A percentile compares a stretch with the other conserved stretches of the same genome.
Evolutionary conservation across 148 eudicot genomes (phyloP).

Genomic region (Cornus kousa): DNA sequence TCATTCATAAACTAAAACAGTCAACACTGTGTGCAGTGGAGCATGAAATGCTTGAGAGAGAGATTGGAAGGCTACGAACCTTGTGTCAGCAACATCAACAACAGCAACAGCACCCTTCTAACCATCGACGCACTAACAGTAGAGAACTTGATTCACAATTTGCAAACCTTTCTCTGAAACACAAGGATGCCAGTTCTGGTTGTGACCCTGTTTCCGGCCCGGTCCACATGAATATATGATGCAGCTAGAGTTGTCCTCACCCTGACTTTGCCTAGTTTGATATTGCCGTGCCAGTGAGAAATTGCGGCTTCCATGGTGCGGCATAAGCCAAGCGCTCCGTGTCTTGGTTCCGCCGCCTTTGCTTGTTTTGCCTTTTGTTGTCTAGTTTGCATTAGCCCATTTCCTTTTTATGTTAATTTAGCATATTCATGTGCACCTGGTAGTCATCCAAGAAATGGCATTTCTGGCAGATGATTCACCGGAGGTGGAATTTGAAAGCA

Average conservation of each 20-base stretch:
- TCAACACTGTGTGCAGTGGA: slow-evolving; percentile 53
- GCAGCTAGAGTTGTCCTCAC: slow-evolving; percentile 13
- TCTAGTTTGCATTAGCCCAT: slow-evolving; percentile 4
- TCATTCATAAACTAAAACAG: not conserved
- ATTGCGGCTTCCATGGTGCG: slow-evolving; percentile 19
- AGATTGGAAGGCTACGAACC: slow-evolving; percentile 62
- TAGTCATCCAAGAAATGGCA: slow-evolving; percentile 40
- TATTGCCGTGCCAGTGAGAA: slow-evolving; percentile 21
- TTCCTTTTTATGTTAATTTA: not conserved
- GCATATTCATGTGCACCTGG: slow-evolving; percentile 68
- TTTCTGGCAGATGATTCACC: slow-evolving; percentile 55
- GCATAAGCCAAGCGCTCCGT: slow-evolving; percentile 26
- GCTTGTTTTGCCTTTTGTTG: slow-evolving; percentile 20
- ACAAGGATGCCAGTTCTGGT: slow-evolving; percentile 52
- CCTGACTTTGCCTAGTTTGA: slow-evolving; percentile 18
- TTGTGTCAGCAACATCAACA: slow-evolving; percentile 64
- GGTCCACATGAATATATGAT: slow-evolving; percentile 44
- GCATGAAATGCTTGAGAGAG: slow-evolving; percentile 82
- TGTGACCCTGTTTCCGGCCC: slow-evolving; percentile 49
- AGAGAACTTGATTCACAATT: slow-evolving; percentile 81
- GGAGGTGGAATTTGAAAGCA: slow-evolving; percentile 56
- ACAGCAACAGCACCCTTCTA: slow-evolving; percentile 36
- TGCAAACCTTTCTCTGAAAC: slow-evolving; percentile 61
- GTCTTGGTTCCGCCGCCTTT: slow-evolving; percentile 24
- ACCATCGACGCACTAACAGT: slow-evolving; percentile 65